Evolutionary conservation across 2,329 filamentous ascomycete genomes (phyloP).

Genomic region (Apiospora sp.): DNA sequence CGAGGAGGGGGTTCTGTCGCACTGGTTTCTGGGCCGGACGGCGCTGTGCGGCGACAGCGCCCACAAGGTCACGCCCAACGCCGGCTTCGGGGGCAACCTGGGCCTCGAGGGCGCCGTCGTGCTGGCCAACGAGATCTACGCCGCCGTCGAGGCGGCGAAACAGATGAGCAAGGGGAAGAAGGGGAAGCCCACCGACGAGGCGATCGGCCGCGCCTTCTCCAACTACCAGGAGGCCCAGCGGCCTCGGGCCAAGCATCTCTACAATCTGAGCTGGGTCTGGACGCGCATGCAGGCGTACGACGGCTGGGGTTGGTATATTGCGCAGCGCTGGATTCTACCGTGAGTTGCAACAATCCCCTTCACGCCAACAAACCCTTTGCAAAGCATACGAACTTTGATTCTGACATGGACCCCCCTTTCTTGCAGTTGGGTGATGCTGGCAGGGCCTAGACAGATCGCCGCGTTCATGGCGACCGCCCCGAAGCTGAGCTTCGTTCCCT

Average conservation of each 20-base stretch:
- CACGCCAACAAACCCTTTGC: no score
- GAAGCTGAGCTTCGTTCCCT: slow-evolving; percentile 7
- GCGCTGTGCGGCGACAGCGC: slow-evolving; percentile 47
- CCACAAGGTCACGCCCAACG: slow-evolving; percentile 46
- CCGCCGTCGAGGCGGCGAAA: background rate
- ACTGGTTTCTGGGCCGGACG: slow-evolving; percentile 45
- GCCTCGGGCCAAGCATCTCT: background rate
- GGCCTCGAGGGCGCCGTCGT: slow-evolving; percentile 45
- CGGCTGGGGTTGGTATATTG: background rate
- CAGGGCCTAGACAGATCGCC: background rate
- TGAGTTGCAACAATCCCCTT: background rate
- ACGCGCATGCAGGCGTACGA: slow-evolving; percentile 15
- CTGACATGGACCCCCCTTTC: background rate
- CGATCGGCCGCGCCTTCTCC: background rate
- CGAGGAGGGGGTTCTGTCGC: slow-evolving; percentile 45
- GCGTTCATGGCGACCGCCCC: background rate
- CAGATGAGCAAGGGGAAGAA: background rate
- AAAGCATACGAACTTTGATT: background rate
- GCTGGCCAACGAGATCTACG: slow-evolving; percentile 39
- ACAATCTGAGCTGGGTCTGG: background rate
- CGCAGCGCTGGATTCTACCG: slow-evolving; percentile 9
- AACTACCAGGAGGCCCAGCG: background rate
- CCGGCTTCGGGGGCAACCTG: slow-evolving; percentile 47
- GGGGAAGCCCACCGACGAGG: slow-evolving; percentile 25
- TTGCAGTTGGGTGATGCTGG: background rate